Evolutionary conservation across 225 moss, liverwort and hornwort genomes (phyloP), one percentile per base, ranked within the genome.

Genomic region (Sphagnum contortum): DNA sequence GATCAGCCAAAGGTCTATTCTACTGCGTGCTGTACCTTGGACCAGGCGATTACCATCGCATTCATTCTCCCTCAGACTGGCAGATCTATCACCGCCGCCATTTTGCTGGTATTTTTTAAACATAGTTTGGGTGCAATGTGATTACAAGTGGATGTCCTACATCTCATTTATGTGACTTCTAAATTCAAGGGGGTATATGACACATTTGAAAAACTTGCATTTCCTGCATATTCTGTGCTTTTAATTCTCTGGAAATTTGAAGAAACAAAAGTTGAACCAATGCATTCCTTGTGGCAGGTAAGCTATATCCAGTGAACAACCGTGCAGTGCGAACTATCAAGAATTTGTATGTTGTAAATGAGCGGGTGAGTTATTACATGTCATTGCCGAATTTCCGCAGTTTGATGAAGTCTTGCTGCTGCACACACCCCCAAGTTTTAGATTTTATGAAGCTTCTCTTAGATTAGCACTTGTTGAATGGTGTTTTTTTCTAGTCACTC

Each of bases 21-120:
- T 95, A 89, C 59, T 95, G 94, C 59, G 91, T 95, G 4, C 81
- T 95, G 8, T 95, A 95, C 73, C 81, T 95, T 45, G 94, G 94
- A 61, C 94, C 94, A 50, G 94, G 94, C 61, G 94, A 79, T 62
- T 95, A 95, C 51, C 94, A 95, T 77, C 91, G 94, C 49, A 86
- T 95, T 75, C 94, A 95, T 63, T 76, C 94, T n/a, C 94, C 94
- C 6, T 62, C 79, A 50, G 86, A 91, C 56, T 95, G 94, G 94
- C 79, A 84, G 66, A 78, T 95, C 48, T 68, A 77, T 12, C 74
- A 88, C 70, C 91, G 94, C 45, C 89, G 94, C 53, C 94, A 95
- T 66, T 89, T 95, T 81, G 81, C 84, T 59, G 94, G 94, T 72
- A 84, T 29, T 29, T 29, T 29, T 29, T 29, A 49, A 63, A 61